A percentile compares a stretch with the other conserved stretches of the same genome.
Evolutionary conservation across 2,329 filamentous ascomycete species (phyloP).

Genomic region (Penicillium capsulatum): DNA sequence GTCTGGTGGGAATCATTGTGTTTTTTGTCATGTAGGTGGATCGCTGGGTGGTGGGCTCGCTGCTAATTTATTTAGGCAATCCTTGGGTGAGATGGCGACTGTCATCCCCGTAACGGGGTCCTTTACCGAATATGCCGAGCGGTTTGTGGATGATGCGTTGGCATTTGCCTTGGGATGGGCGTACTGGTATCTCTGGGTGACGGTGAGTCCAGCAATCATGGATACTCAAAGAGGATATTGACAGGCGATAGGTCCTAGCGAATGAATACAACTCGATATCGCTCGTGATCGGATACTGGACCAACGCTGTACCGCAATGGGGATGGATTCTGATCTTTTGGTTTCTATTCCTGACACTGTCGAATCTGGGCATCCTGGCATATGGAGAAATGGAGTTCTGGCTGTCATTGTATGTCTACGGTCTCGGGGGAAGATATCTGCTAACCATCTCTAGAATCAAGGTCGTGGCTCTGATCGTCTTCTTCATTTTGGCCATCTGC

Average conservation of each 20-base stretch:
- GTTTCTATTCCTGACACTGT: conserved; percentile 42
- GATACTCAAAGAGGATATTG: background rate
- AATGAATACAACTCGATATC: conserved; percentile 48
- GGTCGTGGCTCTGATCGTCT: conserved; percentile 29
- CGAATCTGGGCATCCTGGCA: conserved; percentile 41
- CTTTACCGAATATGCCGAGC: conserved; percentile 65
- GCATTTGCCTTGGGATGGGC: conserved; percentile 67
- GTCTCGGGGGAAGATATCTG: background rate
- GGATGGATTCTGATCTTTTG: conserved; percentile 48
- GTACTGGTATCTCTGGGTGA: conserved; percentile 55
- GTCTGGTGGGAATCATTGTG: conserved; percentile 66
- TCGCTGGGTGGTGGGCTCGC: too few species aligned
- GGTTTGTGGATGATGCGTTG: conserved; percentile 68
- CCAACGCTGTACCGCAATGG: conserved; percentile 42
- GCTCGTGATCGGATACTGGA: conserved; percentile 46
- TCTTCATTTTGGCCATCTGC: conserved; percentile 33
- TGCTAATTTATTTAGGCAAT: conserved; percentile 57
- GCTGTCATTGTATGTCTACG: conserved; percentile 31
- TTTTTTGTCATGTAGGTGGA: conserved; percentile 42
- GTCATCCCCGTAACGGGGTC: conserved; percentile 67
- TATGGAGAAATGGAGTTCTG: conserved; percentile 54
- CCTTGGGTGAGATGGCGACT: conserved; percentile 69
- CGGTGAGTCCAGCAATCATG: conserved; percentile 14
- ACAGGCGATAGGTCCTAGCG: conserved; percentile 26
- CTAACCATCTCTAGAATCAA: conserved; percentile 27